Evolutionary conservation across 257 asterid species (phyloP).

Genomic region (Primulina huaijiensis): DNA sequence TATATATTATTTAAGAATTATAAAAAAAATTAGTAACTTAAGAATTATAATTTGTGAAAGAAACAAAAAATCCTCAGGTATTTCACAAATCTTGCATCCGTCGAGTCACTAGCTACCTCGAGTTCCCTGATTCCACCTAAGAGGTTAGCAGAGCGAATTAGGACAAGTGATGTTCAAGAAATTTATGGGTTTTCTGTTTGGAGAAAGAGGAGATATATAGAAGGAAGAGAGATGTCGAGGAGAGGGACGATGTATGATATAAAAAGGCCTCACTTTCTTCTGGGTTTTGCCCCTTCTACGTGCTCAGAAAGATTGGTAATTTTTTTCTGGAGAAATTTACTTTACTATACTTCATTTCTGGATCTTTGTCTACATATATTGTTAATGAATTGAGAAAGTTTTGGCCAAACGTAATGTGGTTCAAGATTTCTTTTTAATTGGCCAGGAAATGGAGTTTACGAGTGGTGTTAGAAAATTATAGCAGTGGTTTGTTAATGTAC

Average conservation of each 20-base stretch:
- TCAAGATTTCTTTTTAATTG: constrained; percentile 9
- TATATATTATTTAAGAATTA: too few relatives aligned
- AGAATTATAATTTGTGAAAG: too few relatives aligned
- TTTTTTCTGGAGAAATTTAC: constrained; percentile 17
- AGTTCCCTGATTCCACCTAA: too few relatives aligned
- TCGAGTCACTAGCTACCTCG: too few relatives aligned
- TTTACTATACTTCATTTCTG: not conserved
- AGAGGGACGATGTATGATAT: constrained; percentile 46
- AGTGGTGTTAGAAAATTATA: not conserved
- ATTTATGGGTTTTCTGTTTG: not conserved
- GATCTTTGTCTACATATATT: not conserved
- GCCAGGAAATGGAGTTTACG: constrained; percentile 4
- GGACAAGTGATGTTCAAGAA: not conserved
- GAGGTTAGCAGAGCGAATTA: too few relatives aligned
- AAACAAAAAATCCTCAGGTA: too few relatives aligned
- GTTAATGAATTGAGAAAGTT: not conserved
- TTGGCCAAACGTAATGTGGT: constrained; percentile 22
- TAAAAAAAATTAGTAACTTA: too few relatives aligned
- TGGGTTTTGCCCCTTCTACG: constrained; percentile 65
- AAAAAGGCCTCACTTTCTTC: constrained; percentile 69
- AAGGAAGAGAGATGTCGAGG: not conserved
- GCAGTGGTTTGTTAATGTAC: not conserved
- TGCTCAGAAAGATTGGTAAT: constrained; percentile 67
- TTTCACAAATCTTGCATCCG: too few relatives aligned
- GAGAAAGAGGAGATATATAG: constrained; percentile 6